A percentile compares a stretch with the other conserved stretches of the same genome.
phyloP scores from a whole-genome alignment of 768 basidiomycete genomes.

The Phaeotremella fagi region DNA sequence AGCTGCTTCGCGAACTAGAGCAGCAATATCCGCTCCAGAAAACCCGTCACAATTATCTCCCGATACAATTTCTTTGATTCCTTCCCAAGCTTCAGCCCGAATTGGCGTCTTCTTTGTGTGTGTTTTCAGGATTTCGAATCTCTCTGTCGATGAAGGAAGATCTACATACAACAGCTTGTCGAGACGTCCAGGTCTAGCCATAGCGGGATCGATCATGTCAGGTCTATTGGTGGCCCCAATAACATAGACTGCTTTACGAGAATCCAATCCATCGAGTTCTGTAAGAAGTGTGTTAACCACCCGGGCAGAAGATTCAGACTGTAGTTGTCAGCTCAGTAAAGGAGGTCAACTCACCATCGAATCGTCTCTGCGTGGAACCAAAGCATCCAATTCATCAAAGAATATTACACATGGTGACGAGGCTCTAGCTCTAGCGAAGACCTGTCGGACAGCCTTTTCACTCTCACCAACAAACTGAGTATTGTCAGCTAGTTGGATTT shows the following conservation, averaged over 20 bases:
- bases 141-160: slow-evolving; percentile 66
- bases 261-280: slow-evolving; percentile 86
- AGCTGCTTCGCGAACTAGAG: slow-evolving; percentile 82
- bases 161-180: slow-evolving; percentile 94
- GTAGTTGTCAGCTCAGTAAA: neutral
- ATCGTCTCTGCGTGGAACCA: slow-evolving; percentile 86
- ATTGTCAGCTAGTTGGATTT: slow-evolving; percentile 9
- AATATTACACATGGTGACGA: slow-evolving; percentile 93
- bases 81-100: slow-evolving; percentile 47
- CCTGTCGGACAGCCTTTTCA: slow-evolving; percentile 87
- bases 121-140: slow-evolving; percentile 77
- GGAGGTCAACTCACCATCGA: slow-evolving; percentile 59
- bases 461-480: slow-evolving; percentile 92
- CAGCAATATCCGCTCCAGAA: slow-evolving; percentile 85
- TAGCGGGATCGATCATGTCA: slow-evolving; percentile 96
- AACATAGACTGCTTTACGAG: slow-evolving; percentile 81
- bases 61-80: slow-evolving; percentile 55
- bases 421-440: slow-evolving; percentile 87
- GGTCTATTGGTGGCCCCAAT: slow-evolving; percentile 93
- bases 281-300: slow-evolving; percentile 92
- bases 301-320: slow-evolving; percentile 89
- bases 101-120: slow-evolving; percentile 67
- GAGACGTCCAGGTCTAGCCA: slow-evolving; percentile 92
- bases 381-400: slow-evolving; percentile 89
- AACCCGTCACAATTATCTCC: slow-evolving; percentile 70